Evolutionary conservation across 2,329 filamentous ascomycete species (phyloP).

Genomic region (Fusarium brevicatenulatum): DNA sequence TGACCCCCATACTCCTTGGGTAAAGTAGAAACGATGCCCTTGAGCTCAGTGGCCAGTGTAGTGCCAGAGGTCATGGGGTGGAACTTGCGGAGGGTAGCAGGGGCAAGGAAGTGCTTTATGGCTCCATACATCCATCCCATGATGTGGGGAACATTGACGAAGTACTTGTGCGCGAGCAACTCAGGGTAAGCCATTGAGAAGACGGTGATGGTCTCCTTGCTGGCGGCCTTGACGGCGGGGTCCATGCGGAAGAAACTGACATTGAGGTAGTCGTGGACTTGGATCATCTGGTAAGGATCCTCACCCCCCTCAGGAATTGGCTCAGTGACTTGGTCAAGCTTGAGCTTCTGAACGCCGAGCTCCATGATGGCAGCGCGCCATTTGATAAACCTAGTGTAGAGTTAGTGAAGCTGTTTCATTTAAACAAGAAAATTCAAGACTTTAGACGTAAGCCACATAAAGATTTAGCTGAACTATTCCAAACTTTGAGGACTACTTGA

Average conservation of each 20-base stretch:
- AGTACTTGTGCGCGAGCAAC: conserved; percentile 86
- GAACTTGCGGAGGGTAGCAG: conserved; percentile 81
- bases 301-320: conserved; percentile 77
- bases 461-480: neutral
- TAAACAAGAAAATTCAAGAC: neutral
- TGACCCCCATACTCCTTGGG: conserved; percentile 84
- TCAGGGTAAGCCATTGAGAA: conserved; percentile 90
- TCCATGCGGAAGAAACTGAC: conserved; percentile 89
- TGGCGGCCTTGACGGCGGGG: conserved; percentile 77
- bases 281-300: conserved; percentile 90
- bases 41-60: conserved; percentile 71
- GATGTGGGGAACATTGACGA: conserved; percentile 89
- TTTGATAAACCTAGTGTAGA: conserved; percentile 75
- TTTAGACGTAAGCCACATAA: neutral
- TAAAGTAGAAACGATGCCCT: conserved; percentile 69
- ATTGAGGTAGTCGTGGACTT: conserved; percentile 92
- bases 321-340: conserved; percentile 73
- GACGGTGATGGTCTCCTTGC: conserved; percentile 81
- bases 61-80: conserved; percentile 80
- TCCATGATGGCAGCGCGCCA: conserved; percentile 96
- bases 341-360: conserved; percentile 78
- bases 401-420: conserved; percentile 18
- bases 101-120: conserved; percentile 79
- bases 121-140: conserved; percentile 88
- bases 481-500: neutral